These are phyloP conservation scores for Cephalotrichum gorgonifer DNA, from an alignment of 2,329 filamentous ascomycete species.

Conservation along the genomic window DNA sequence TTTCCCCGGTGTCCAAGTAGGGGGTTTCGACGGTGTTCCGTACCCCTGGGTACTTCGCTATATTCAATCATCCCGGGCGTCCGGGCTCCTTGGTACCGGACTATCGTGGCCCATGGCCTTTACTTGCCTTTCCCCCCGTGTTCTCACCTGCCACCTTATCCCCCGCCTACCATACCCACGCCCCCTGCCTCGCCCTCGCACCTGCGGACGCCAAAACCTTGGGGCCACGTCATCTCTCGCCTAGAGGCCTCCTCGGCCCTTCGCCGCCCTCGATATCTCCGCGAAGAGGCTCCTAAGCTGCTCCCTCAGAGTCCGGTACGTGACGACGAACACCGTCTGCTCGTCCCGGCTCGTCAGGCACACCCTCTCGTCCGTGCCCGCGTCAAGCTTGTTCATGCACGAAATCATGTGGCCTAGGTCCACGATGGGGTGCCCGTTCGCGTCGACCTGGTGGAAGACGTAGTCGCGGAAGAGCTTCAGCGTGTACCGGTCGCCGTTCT, in stretches of 20 bases:
- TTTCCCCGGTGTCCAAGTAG: too few relatives aligned
- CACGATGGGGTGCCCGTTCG: slow-evolving; percentile 69
- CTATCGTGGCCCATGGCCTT: too few relatives aligned
- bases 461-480: slow-evolving; percentile 95
- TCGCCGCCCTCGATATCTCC: slow-evolving; percentile 39
- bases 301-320: slow-evolving; percentile 78
- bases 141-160: neutral
- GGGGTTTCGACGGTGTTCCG: too few relatives aligned
- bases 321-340: slow-evolving; percentile 78
- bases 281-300: slow-evolving; percentile 47
- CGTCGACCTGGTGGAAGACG: slow-evolving; percentile 91
- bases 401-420: slow-evolving; percentile 81
- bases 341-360: slow-evolving; percentile 82
- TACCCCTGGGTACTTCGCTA: too few relatives aligned
- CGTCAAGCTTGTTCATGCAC: slow-evolving; percentile 86
- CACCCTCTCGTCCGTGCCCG: slow-evolving; percentile 77
- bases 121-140: too few relatives aligned
- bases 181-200: neutral
- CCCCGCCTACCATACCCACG: neutral
- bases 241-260: slow-evolving; percentile 4
- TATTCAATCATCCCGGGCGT: too few relatives aligned
- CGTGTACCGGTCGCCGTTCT: slow-evolving; percentile 85
- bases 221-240: neutral
- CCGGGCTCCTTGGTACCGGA: too few relatives aligned
- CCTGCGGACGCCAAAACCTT: neutral